phyloP scores from a whole-genome alignment of 169 alveolate genomes.

The Cryptosporidium sp. region DNA sequence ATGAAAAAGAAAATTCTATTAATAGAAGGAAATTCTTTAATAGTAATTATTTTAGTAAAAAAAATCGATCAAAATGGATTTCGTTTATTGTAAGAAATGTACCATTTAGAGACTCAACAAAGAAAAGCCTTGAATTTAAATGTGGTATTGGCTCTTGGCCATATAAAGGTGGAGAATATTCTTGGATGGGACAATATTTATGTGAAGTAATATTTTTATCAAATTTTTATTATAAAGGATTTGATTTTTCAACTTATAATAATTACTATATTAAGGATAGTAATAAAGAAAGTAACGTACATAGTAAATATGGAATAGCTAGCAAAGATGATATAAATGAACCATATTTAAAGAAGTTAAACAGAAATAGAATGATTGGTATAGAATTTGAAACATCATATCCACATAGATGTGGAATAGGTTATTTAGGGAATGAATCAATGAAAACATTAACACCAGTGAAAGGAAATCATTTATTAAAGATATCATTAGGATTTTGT shows the following conservation, averaged over 20 bases:
- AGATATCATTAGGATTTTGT: conserved; percentile 80
- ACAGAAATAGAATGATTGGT: conserved; percentile 78
- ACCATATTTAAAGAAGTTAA: neutral
- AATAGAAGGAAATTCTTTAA: conserved; percentile 35
- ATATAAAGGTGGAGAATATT: conserved; percentile 36
- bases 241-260: conserved; percentile 36
- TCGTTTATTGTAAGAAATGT: conserved; percentile 58
- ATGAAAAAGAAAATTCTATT: conserved; percentile 1
- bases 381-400: conserved; percentile 81
- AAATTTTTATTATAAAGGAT: neutral
- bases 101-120: conserved; percentile 25
- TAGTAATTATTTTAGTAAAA: conserved; percentile 40
- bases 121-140: conserved; percentile 48
- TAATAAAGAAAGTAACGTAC: neutral
- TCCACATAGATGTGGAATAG: conserved; percentile 81
- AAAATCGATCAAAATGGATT: conserved; percentile 23
- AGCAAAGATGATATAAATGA: neutral
- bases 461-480: conserved; percentile 76
- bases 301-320: neutral
- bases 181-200: conserved; percentile 58
- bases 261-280: neutral
- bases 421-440: conserved; percentile 79
- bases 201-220: conserved; percentile 37
- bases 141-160: conserved; percentile 64
- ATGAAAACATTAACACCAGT: conserved; percentile 73